Evolutionary conservation across 306 rosid genomes (phyloP), one percentile per base, ranked within the genome.

Genomic region (Prunus davidiana): DNA sequence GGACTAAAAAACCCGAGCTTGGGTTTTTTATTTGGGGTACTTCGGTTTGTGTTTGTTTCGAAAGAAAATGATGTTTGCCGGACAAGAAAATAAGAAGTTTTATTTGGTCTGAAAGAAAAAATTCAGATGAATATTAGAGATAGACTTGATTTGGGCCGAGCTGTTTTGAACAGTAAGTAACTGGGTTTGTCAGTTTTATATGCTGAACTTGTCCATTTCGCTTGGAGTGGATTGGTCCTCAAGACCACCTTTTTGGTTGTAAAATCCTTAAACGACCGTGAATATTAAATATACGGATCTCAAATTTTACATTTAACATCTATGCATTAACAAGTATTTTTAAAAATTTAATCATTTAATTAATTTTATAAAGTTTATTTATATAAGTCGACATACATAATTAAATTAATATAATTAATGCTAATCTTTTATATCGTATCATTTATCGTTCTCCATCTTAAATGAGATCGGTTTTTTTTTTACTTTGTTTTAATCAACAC

Each of bases 101-200:
- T 9, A 41, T 41, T 52, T 71, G 64, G 75, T 54, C 75, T 54
- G 64, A 30, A 70, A 71, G 62, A 12, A 11, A 32, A 50, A 47
- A 20, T 1, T 8, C 18, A 18, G 14, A 41, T 5, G 11, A n/a
- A 41, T n/a, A 2, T 3, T 43, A 25, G 46, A 68, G 13, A 69
- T 64, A n/a, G 73, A 69, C 43, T 69, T 69, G 24, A 28, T 9
- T 69, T 69, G 60, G 74, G 74, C 46, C 46, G 57, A 68, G 38
- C 72, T 24, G 34, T 46, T 16, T 38, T 38, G 43, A 38, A 27
- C 4, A 49, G 2, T 3, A 3, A 5, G 45, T 30, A 69, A 50
- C 46, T 69, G 74, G 74, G 74, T 10, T 18, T 38, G 14, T 19
- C 15, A 18, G 5, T 6, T 62, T 62, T 27, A 11, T 32, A 12